phyloP scores from a whole-genome alignment of 2,329 filamentous ascomycete species.

The Hansfordia pulvinata region DNA sequence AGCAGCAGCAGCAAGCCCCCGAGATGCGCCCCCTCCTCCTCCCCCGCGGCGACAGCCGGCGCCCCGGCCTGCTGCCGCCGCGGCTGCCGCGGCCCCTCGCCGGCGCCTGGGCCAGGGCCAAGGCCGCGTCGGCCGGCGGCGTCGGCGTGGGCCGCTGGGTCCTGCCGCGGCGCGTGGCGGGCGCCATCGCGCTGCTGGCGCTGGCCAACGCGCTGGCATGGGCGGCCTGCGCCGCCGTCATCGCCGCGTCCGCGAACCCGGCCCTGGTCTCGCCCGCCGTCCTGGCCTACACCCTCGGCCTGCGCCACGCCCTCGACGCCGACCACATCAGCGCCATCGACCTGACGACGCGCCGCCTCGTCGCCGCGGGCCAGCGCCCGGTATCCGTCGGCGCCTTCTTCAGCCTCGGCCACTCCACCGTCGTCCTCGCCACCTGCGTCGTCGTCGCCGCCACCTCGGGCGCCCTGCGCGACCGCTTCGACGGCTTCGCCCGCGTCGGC shows the following conservation, averaged over 20 bases:
- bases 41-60: too few species aligned
- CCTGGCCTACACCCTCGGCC: conserved; percentile 75
- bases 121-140: too few species aligned
- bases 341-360: conserved; percentile 79
- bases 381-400: conserved; percentile 94
- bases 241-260: conserved; percentile 38
- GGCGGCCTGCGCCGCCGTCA: conserved; percentile 36
- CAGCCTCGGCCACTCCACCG: conserved; percentile 83
- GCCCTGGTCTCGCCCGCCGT: conserved; percentile 66
- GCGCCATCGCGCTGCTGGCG: conserved; percentile 36
- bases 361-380: conserved; percentile 72
- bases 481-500: conserved; percentile 65
- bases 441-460: conserved; percentile 86
- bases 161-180: conserved; percentile 20
- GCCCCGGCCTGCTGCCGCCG: too few species aligned
- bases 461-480: conserved; percentile 69
- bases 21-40: too few species aligned
- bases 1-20: too few species aligned
- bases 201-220: conserved; percentile 39
- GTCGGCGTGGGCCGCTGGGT: too few species aligned
- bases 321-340: conserved; percentile 84
- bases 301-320: conserved; percentile 94
- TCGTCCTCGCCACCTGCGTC: conserved; percentile 81
- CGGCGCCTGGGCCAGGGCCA: too few species aligned
- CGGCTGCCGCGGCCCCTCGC: too few species aligned